Conservation (phyloP, 2,329 filamentous ascomycete genomes). For the Colletotrichum limetticola region DNA sequence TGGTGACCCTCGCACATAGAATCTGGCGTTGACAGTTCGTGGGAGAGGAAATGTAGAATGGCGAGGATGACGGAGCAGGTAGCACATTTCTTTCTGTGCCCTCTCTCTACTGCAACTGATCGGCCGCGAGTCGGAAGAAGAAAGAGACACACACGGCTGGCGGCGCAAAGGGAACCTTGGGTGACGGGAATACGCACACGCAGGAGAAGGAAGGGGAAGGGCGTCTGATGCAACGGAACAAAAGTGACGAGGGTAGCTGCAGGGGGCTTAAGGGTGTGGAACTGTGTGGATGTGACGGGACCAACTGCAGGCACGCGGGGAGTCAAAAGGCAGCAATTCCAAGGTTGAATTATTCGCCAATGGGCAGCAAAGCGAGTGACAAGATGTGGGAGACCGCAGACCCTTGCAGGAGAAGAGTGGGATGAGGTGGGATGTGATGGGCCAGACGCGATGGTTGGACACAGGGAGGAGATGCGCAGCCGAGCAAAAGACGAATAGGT, state of each 20-base stretch:
- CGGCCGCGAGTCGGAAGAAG: slow-evolving; percentile 6
- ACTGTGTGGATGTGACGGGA: neutral
- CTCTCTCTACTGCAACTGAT: neutral
- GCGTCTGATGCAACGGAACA: slow-evolving; percentile 27
- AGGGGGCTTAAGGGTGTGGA: slow-evolving; percentile 1
- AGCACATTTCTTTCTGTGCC: slow-evolving; percentile 11
- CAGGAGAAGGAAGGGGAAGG: slow-evolving; percentile 1
- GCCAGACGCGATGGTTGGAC: neutral
- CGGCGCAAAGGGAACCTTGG: neutral
- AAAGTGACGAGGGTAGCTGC: slow-evolving; percentile 24
- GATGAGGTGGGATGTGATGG: neutral
- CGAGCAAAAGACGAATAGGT: neutral
- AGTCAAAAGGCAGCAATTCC: neutral
- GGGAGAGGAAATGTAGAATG: neutral
- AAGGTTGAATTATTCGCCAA: neutral
- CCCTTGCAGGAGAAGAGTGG: neutral
- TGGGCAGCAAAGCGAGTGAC: neutral
- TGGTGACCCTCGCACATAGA: neutral
- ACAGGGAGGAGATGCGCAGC: neutral
- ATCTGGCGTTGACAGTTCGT: neutral
- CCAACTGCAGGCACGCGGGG: neutral
- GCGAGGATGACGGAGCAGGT: slow-evolving; percentile 9
- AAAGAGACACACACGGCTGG: neutral
- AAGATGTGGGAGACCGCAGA: neutral
- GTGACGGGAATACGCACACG: neutral